phyloP scores from a whole-genome alignment of 495 filamentous ascomycete genomes.

The Podospora pseudocomata region DNA sequence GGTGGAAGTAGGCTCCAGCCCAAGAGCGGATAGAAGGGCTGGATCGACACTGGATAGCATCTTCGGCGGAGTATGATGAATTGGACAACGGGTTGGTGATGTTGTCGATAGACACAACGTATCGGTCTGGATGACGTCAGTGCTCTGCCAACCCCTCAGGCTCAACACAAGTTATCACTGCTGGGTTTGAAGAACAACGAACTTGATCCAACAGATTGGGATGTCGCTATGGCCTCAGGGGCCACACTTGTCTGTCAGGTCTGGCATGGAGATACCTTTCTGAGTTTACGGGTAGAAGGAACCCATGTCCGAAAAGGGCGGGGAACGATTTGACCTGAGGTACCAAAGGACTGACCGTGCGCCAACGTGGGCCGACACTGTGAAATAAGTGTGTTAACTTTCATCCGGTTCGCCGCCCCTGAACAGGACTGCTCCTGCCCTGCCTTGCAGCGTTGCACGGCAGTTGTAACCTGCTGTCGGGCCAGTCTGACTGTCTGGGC shows the following conservation, averaged over 20 bases:
- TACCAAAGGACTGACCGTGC: neutral
- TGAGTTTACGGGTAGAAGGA: too few relatives aligned
- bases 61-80: neutral
- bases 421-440: too few relatives aligned
- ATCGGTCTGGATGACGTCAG: neutral
- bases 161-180: neutral
- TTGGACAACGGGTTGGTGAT: neutral
- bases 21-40: slow-evolving; percentile 62
- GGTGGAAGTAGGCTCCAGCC: slow-evolving; percentile 56
- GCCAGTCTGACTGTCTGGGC: too few relatives aligned
- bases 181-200: neutral
- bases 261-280: too few relatives aligned
- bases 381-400: neutral
- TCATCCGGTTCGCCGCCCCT: too few relatives aligned
- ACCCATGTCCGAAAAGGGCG: neutral
- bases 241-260: too few relatives aligned
- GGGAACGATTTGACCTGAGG: neutral
- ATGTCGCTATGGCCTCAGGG: too few relatives aligned
- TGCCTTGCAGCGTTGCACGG: too few relatives aligned
- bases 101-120: too few relatives aligned
- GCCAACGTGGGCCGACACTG: neutral
- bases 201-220: too few relatives aligned
- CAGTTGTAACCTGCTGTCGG: too few relatives aligned
- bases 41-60: slow-evolving; percentile 43
- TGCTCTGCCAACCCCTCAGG: neutral